Evolutionary conservation across 2,329 filamentous ascomycete species (phyloP), one percentile per base, ranked within the genome.

Genomic region (Tolypocladium capitatum): DNA sequence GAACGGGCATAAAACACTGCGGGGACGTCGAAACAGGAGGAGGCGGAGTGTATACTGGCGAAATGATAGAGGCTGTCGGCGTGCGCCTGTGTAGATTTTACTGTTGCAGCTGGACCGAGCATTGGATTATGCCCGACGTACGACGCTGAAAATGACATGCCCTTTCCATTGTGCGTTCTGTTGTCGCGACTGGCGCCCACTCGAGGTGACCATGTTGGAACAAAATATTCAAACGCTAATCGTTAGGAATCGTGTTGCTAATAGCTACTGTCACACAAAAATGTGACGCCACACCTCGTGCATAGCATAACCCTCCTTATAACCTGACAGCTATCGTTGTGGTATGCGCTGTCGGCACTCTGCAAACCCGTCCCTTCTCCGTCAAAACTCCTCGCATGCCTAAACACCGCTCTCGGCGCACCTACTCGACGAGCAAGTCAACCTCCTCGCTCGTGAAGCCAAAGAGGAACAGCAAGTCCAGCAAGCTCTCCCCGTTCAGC

Each of bases 391-490:
- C 43, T 35, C 14, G 28, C 24, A 34, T 34, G 10, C 31, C 43
- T 14, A n/a, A 11, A 40, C 18, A 30, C 34, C 18, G n/a, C 38
- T 9, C 21, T 11, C 41, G n/a, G 31, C 6, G 10, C 28, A 24
- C 7, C 34, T 35, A 51, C 28, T 46, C 36, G 13, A 54, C 32
- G 45, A 65, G 54, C 48, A 58, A 51, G 33, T 54, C 53, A 47
- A 61, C 60, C 63, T 89, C 84, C 53, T 83, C 76, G 36, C 71
- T 71, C 0, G 78, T 81, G 51, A 87, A 80, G 0, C 86, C 86
- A 58, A 91, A 80, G 20, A 92, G 63, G 59, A 86, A 83, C 45
- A 90, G 67, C 53, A 92, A 64, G 61, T 91, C 85, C 56, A 83
- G 63, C 61, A 92, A 65, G 53, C 74, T 85, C 51, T 78, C 73